Evolutionary conservation across 2,329 filamentous ascomycete species (phyloP), one percentile per base, ranked within the genome.

Genomic region (Fusarium haematococcum): DNA sequence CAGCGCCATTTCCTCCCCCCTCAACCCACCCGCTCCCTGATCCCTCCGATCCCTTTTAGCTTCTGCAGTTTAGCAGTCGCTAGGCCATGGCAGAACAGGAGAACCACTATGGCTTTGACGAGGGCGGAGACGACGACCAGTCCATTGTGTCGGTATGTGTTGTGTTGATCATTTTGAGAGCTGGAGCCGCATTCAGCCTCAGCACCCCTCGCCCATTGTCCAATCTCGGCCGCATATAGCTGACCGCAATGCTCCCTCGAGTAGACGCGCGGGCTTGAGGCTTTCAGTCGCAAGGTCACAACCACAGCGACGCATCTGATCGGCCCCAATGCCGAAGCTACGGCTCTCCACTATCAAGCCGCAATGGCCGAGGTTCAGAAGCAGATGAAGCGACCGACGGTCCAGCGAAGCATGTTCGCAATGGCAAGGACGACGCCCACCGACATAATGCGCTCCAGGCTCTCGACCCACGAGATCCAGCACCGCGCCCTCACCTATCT

Each of bases 271-370:
- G 94, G 97, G 75, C 87, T 98, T 78, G 95, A 98, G 85, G 94
- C 94, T 65, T 98, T 99, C 84, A 91, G 95, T 76, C 92, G 96
- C 81, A 99, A 98, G 85, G 95, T 98, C 73, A 97, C 95, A 33
- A 95, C 95, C 32, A 98, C 97, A 23, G 97, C 97, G 66, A 94
- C 91, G 79, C 95, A 97, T 83, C 88, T 99, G 76, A 97, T 98
- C 79, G 92, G 90, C 52, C 91, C 92, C 56, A 84, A 90, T 67
- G 81, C 85, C 77, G 83, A 84, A 79, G 83, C 88, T 81, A 77
- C 86, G 79, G 79, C 88, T 84, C 81, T 88, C 81, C 93, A 95
- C 83, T 98, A 98, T 84, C 92, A 97, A 80, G 91, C 88, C 84
- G 96, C 97, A 73, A 93, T 99, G 88, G 92, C 89, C 79, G 94